A percentile compares a stretch with the other conserved stretches of the same genome.
phyloP scores from a whole-genome alignment of 2,329 filamentous ascomycete species.

The Zymoseptoria crescenta region DNA sequence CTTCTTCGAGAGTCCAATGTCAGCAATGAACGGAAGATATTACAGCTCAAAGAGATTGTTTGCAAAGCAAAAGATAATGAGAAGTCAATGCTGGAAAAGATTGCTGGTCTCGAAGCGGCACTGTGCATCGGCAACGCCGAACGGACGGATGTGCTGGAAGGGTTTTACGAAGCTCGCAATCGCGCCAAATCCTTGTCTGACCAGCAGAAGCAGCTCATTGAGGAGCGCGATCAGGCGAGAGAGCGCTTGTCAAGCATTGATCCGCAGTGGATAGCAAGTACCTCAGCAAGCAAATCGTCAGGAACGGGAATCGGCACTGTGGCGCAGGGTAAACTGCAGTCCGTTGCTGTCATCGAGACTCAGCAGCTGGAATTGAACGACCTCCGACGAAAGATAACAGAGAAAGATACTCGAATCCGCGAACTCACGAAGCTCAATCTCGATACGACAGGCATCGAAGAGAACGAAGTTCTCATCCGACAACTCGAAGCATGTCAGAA shows the following conservation, averaged over 20 bases:
- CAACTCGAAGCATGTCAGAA: conserved; percentile 1
- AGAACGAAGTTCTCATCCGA: background rate
- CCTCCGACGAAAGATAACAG: conserved; percentile 2
- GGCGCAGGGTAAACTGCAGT: background rate
- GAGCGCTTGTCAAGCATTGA: conserved; percentile 2
- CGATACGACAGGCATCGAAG: background rate
- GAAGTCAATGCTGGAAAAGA: conserved; percentile 31
- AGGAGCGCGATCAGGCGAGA: conserved; percentile 11
- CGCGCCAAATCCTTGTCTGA: conserved; percentile 27
- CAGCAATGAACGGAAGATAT: conserved; percentile 31
- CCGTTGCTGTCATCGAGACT: conserved; percentile 1
- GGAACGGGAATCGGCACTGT: background rate
- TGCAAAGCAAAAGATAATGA: conserved; percentile 32
- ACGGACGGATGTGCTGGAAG: conserved; percentile 33
- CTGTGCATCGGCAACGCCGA: conserved; percentile 35
- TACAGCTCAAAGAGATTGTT: conserved; percentile 34
- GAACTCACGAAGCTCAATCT: conserved; percentile 1
- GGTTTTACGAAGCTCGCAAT: conserved; percentile 28
- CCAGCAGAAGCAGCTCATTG: conserved; percentile 23
- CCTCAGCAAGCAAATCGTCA: background rate
- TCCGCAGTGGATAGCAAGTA: conserved; percentile 1
- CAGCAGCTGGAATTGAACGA: conserved; percentile 4
- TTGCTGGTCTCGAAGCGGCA: conserved; percentile 33
- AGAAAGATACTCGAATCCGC: conserved; percentile 6
- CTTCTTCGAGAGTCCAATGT: conserved; percentile 31